These are phyloP conservation scores for Coccomyxa sp. DNA, from an alignment of 139 green algal species.

Conservation along the genomic window DNA sequence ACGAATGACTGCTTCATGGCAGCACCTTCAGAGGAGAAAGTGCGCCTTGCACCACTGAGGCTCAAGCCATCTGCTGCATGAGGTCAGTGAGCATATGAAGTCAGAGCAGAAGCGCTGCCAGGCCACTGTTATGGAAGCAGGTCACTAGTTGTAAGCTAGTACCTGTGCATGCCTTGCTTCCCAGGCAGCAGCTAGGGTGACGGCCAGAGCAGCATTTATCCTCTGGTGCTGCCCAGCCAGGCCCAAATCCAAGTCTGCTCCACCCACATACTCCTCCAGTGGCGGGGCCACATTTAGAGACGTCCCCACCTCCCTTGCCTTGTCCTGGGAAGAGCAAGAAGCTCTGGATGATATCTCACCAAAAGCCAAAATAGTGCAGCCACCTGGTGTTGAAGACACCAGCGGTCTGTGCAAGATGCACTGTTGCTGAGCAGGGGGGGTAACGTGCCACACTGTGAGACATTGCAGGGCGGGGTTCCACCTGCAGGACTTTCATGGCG, in stretches of 20 bases:
- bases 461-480: background rate
- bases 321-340: slow-evolving; percentile 24
- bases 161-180: slow-evolving; percentile 30
- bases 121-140: too few relatives aligned
- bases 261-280: slow-evolving; percentile 33
- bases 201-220: slow-evolving; percentile 81
- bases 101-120: too few relatives aligned
- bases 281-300: slow-evolving; percentile 19
- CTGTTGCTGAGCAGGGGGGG: background rate
- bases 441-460: background rate
- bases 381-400: background rate
- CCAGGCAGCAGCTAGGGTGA: slow-evolving; percentile 69
- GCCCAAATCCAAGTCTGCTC: slow-evolving; percentile 35
- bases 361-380: background rate
- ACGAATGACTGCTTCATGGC: too few relatives aligned
- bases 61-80: too few relatives aligned
- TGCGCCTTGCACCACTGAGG: too few relatives aligned
- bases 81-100: too few relatives aligned
- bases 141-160: too few relatives aligned
- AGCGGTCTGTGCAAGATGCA: background rate
- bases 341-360: too few relatives aligned
- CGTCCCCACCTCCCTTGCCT: slow-evolving; percentile 31
- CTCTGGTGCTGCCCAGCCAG: slow-evolving; percentile 81
- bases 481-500: slow-evolving; percentile 65
- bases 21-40: too few relatives aligned